Base-by-base conservation (phyloP, 2,329 filamentous ascomycete genomes). In the Xenoacremonium recifei region DNA sequence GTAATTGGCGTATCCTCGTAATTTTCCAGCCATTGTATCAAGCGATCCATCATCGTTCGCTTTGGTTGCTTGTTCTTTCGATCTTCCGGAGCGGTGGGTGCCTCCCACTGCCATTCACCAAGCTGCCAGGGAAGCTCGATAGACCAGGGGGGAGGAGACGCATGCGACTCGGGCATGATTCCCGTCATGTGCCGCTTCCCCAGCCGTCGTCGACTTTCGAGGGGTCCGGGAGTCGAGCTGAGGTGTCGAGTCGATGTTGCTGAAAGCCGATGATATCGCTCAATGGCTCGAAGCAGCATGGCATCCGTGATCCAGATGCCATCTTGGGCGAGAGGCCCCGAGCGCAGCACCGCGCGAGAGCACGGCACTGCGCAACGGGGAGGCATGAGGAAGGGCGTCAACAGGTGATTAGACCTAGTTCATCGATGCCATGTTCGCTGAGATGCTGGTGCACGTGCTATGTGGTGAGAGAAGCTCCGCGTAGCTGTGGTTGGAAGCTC, bases 121-220 rank as follows among this genome's bases (percentile, higher is more conserved):
- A 76, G 56, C 38, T 73, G 68, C 5, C 69, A 58, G 2, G 70
- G 60, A 18, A 69, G 63, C 11, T 70, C 64, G 34, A 77, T 65
- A 0, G 69, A 66, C 77, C 76, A 80, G 6, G 65, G 56, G 2
- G 70, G 66, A 13, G 67, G 59, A 15, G 61, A 63, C 6, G 63
- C 52, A 4, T 57, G 54, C 17, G 68, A 58, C 7, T 65, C 56
- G 19, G 72, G 67, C 40, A 73, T 63, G 44, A 77, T 59, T 38
- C 70, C 76, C 16, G 72, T 75, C 68, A 81, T 77, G 38, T 70
- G 71, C 41, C 78, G 71, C 56, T 70, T 78, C 25, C 76, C 75
- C 16, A 73, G 53, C 6, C 77, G 70, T 21, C 73, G 75, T 21
- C 75, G 71, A 54, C 68, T 72, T 60, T 82, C 79, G 48, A 82